Conservation (phyloP, 202 grass and related monocot genomes). For the Panicum hallii region DNA sequence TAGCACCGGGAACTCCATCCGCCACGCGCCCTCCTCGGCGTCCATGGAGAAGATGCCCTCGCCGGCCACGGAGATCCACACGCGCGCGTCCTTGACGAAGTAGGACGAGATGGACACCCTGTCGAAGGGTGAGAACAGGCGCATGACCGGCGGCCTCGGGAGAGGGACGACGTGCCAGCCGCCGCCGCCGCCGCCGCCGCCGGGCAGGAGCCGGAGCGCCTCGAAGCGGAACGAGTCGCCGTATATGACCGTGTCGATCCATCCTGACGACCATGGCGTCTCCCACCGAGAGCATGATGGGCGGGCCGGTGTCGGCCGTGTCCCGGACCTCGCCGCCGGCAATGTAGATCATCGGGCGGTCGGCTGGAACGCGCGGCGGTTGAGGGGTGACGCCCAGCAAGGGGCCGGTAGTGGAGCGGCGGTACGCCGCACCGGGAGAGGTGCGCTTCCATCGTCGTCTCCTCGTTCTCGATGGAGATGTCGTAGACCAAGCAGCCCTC, state of each 20-base stretch:
- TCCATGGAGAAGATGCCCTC: slow-evolving; percentile 3
- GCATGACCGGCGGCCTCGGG: background rate
- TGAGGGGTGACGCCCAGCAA: background rate
- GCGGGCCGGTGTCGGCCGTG: background rate
- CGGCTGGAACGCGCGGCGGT: background rate
- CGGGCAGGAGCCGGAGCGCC: background rate
- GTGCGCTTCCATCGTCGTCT: background rate
- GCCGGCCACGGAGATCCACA: background rate
- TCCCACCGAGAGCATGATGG: slow-evolving; percentile 6
- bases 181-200: background rate
- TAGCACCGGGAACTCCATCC: background rate
- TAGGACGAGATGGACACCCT: background rate
- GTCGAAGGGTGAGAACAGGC: background rate
- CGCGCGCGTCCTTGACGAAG: background rate
- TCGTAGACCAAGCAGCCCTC: background rate
- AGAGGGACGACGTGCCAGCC: background rate
- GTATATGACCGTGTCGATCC: background rate
- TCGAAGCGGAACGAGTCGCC: background rate
- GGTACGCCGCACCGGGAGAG: background rate
- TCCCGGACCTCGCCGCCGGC: background rate
- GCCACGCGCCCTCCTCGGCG: background rate
- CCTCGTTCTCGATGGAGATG: background rate
- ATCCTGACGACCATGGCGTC: slow-evolving; percentile 3
- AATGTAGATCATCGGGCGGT: background rate
- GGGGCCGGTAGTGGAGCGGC: background rate